These are phyloP conservation scores for Firmiana major DNA, from an alignment of 345 rosid genomes.

Conservation along the genomic window DNA sequence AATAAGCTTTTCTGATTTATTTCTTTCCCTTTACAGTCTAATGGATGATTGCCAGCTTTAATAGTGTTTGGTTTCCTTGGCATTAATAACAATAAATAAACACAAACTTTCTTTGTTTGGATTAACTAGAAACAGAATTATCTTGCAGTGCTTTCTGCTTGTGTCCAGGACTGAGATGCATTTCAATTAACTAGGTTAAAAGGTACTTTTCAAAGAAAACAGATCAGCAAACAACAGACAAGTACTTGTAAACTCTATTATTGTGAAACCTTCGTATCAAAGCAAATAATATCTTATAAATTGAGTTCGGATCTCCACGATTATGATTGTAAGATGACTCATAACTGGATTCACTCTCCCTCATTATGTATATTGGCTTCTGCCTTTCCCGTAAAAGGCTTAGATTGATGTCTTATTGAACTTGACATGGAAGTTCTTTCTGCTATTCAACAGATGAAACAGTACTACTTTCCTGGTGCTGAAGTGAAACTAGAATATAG, in stretches of 20 bases:
- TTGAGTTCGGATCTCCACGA: not conserved
- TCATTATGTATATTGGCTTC: conserved; percentile 5
- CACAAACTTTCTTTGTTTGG: too few species aligned
- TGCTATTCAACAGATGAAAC: not conserved
- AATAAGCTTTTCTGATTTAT: not conserved
- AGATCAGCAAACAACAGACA: too few species aligned
- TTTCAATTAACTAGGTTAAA: too few species aligned
- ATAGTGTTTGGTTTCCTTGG: not conserved
- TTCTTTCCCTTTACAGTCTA: not conserved
- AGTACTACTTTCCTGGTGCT: not conserved
- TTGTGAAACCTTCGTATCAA: conserved; percentile 34
- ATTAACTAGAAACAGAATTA: too few species aligned
- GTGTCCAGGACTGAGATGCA: too few species aligned
- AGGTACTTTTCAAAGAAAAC: too few species aligned
- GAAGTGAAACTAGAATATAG: not conserved
- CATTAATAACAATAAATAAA: not conserved
- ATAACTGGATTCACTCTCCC: conserved; percentile 5
- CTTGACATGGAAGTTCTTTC: not conserved
- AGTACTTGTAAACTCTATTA: too few species aligned
- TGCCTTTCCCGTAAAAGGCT: not conserved
- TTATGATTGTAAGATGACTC: conserved; percentile 5
- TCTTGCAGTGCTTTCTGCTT: too few species aligned
- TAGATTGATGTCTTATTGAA: conserved; percentile 1
- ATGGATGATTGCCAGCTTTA: not conserved
- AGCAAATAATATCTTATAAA: too few species aligned